Base-by-base conservation (phyloP, 352 stramenopile species). In the Globisporangium cederbergense region DNA sequence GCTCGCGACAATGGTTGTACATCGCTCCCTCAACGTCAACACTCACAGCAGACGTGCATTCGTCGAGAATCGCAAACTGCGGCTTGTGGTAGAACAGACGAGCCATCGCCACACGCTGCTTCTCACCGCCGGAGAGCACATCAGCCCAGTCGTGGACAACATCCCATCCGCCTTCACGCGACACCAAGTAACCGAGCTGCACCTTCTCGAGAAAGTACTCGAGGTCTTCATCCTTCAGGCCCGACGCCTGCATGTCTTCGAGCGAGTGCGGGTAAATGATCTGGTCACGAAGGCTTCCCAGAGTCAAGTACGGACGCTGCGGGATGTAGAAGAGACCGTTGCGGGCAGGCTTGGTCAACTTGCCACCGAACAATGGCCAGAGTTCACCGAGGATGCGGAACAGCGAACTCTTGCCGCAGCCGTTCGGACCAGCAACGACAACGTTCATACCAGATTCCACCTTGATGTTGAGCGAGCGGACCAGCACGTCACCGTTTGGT, bases 311-410 rank as follows among this genome's bases (percentile, higher is more conserved):
- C 38, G 90, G 89, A 9, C 87, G 83, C 70, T 97, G 90, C 0
- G 88, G 88, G 42, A 97, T 92, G 78, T 97, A 97, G 72, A 97
- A 97, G n/a, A 96, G 68, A 14, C 84, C 80, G 58, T 89, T 91
- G 58, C 80, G 82, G 51, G 81, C 72, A 5, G 88, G 88, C 66
- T 95, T 95, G 40, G 83, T 89, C 40, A 96, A 62, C 56, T 68
- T 79, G 40, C 85, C 85, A 11, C 83, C 83, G 64, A 89, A 91
- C 50, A 96, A 67, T 2, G 88, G 87, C 90, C 90, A 97, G 25
- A 97, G 76, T 45, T 92, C 89, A 18, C 88, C 90, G 16, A 97
- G 73, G 61, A 93, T 85, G 16, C 90, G 83, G 72, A 97, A 97
- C 2, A 97, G 70, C 58, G 83, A 95, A 55, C 78, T 93, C 72